Conservation (phyloP, 164 flowering plant genomes). For the Berberis vulgaris region DNA sequence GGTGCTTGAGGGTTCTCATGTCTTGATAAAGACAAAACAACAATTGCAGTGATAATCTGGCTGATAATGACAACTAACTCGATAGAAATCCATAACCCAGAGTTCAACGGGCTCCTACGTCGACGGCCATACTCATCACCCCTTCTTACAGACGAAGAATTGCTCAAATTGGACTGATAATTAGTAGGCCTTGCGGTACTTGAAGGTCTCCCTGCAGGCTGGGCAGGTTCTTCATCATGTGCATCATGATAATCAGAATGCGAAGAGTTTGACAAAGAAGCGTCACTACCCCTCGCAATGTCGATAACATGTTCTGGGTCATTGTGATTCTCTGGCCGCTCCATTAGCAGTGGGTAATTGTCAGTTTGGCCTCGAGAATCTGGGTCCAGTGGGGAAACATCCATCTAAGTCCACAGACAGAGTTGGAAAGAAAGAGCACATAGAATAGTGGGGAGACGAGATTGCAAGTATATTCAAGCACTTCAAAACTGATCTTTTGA, state of each 20-base stretch:
- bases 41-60: conserved; percentile 57
- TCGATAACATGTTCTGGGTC: conserved; percentile 51
- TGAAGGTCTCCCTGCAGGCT: conserved; percentile 37
- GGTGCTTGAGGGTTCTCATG: conserved; percentile 44
- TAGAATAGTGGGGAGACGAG: conserved; percentile 18
- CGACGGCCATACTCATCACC: conserved; percentile 51
- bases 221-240: conserved; percentile 13
- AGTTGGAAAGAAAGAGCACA: conserved; percentile 30
- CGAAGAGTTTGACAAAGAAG: conserved; percentile 39
- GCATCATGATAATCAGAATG: conserved; percentile 24
- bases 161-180: conserved; percentile 30
- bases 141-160: conserved; percentile 40
- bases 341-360: conserved; percentile 60
- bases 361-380: conserved; percentile 31
- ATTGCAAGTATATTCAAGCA: not conserved
- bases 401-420: conserved; percentile 48
- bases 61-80: conserved; percentile 53
- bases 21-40: conserved; percentile 36
- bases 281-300: conserved; percentile 40
- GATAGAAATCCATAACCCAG: conserved; percentile 76
- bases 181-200: conserved; percentile 17
- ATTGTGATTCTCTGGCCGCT: conserved; percentile 31
- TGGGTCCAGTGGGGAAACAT: conserved; percentile 38
- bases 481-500: not conserved
- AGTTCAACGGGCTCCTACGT: conserved; percentile 67